These are phyloP conservation scores for Pilobolus umbonatus DNA, from an alignment of 192 early-diverging fungal genomes.

Conservation along the genomic window DNA sequence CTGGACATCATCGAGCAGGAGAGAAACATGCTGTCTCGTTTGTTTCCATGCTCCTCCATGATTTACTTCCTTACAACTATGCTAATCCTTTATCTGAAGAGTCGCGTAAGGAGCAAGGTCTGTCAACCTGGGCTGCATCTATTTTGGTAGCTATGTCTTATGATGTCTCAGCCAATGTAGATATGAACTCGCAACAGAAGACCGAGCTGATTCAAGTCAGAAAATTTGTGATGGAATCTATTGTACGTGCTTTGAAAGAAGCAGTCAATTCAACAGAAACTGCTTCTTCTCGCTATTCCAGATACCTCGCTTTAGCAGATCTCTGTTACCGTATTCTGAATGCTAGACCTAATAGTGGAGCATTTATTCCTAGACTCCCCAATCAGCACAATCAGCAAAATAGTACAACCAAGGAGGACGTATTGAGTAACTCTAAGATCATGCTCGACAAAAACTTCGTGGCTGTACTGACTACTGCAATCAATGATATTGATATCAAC, in stretches of 20 bases:
- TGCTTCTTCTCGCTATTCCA: conserved; percentile 58
- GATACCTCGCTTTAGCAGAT: conserved; percentile 63
- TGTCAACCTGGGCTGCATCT: conserved; percentile 65
- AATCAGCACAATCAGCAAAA: not conserved
- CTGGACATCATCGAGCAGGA: conserved; percentile 27
- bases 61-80: conserved; percentile 56
- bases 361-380: not conserved
- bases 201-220: conserved; percentile 56
- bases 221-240: conserved; percentile 62
- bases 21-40: conserved; percentile 44
- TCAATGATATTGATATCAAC: conserved; percentile 86
- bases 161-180: conserved; percentile 27
- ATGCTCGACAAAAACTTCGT: conserved; percentile 92
- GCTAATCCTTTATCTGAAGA: conserved; percentile 39
- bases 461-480: conserved; percentile 66
- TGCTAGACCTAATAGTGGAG: conserved; percentile 33
- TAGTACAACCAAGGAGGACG: conserved; percentile 50
- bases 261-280: conserved; percentile 44
- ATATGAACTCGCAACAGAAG: conserved; percentile 49
- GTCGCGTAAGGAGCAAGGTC: conserved; percentile 50
- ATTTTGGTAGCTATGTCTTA: conserved; percentile 59
- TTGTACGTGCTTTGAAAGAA: conserved; percentile 61
- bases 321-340: conserved; percentile 64
- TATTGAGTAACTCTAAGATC: conserved; percentile 59
- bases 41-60: conserved; percentile 58